Conservation (phyloP, 495 filamentous ascomycete genomes). For the Penicillium macrosclerotiorum region DNA sequence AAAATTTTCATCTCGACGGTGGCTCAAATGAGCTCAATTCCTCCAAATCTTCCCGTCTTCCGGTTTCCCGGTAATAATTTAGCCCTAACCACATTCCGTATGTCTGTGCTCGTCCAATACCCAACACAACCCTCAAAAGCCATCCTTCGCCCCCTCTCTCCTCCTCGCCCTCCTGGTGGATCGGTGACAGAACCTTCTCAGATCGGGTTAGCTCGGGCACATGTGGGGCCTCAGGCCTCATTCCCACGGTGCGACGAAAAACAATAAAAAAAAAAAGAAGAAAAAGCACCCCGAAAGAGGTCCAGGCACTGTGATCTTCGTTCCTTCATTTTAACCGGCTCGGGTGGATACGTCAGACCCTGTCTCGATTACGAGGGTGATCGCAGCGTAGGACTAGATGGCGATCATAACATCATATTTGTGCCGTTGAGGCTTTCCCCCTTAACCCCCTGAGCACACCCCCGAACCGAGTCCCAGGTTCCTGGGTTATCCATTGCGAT, state of each 20-base stretch:
- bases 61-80: too few relatives aligned
- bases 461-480: neutral
- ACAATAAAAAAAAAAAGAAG: too few relatives aligned
- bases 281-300: too few relatives aligned
- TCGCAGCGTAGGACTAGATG: conserved; percentile 4
- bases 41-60: neutral
- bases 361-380: conserved; percentile 2
- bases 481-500: neutral
- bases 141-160: too few relatives aligned
- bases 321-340: conserved; percentile 3
- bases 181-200: conserved; percentile 10
- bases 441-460: too few relatives aligned
- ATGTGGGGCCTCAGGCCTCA: conserved; percentile 4
- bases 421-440: neutral
- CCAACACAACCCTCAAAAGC: too few relatives aligned
- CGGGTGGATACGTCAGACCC: conserved; percentile 15
- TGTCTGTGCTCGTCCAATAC: too few relatives aligned
- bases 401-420: conserved; percentile 15
- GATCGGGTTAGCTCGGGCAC: neutral
- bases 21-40: too few relatives aligned
- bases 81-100: too few relatives aligned
- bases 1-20: too few relatives aligned
- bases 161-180: conserved; percentile 8
- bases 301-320: conserved; percentile 11
- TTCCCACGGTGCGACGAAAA: neutral